Base-by-base conservation (phyloP, 148 eudicot genomes). In the Camellia granthamiana region DNA sequence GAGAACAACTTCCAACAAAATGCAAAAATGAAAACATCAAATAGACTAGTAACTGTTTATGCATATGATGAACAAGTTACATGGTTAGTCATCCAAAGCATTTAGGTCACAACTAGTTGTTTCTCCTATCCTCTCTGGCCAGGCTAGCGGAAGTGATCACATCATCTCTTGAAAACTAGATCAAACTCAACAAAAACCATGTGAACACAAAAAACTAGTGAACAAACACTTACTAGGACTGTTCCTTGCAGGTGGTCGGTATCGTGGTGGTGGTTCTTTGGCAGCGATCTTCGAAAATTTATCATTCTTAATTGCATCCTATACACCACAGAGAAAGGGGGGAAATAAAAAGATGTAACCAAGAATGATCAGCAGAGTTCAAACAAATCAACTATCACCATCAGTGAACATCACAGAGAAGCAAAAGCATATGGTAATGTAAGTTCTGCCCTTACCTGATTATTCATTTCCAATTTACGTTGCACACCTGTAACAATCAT, bases 221-320 rank as follows among this genome's bases (percentile, higher is more conserved):
- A 41, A 9, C 52, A 76, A 42, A 55, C 70, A 80, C 96, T 86
- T 86, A 95, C 98, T 44, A 2, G 87, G 81, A 70, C 55, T 82
- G 81, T 86, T 87, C 72, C 79, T 78, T 54, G 70, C 74, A 66
- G 93, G 93, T 59, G 93, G 91, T 68, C 86, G 84, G 72, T 88
- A 88, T 81, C 76, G 84, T 47, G 88, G 85, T 74, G 79, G 85
- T 74, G 79, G 92, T 73, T 65, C 88, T 85, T 83, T 85, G 30
- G 72, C 72, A 64, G 82, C 66, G 14, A 19, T 77, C 78, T 82
- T 84, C 55, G 66, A 54, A 54, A 68, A 75, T 52, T 85, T 88
- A 16, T 88, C 85, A 55, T 68, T 83, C 83, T 75, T 83, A 11
- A 42, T 79, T 72, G 68, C 56, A 66, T 80, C 89, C 88, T 88